phyloP scores from a whole-genome alignment of 306 rosid species.

The Oxytropis ochrocephala region DNA sequence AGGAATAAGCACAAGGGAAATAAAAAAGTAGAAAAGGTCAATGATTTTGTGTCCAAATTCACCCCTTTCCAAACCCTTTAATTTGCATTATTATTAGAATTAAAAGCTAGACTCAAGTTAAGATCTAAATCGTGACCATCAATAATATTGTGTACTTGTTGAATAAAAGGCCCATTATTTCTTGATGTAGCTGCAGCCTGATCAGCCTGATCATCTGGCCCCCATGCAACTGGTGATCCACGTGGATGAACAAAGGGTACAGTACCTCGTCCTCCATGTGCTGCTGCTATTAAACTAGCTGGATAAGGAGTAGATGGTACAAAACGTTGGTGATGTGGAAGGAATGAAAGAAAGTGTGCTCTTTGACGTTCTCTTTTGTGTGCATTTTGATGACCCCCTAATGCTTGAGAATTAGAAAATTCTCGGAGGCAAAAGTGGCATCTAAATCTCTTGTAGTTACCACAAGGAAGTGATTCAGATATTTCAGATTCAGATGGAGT shows the following conservation, averaged over 20 bases:
- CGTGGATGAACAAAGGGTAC: background rate
- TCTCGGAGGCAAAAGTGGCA: slow-evolving; percentile 23
- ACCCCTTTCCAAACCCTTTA: background rate
- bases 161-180: background rate
- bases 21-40: background rate
- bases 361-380: slow-evolving; percentile 31
- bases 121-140: slow-evolving; percentile 22
- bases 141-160: background rate
- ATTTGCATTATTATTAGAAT: background rate
- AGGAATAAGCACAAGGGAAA: background rate
- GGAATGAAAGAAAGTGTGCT: slow-evolving; percentile 6
- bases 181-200: background rate
- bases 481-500: background rate
- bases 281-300: background rate
- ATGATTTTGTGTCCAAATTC: background rate
- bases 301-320: background rate
- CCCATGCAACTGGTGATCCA: background rate
- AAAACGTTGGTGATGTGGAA: slow-evolving; percentile 3
- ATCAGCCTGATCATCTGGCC: background rate
- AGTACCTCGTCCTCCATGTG: background rate
- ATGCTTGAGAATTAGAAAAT: slow-evolving; percentile 28
- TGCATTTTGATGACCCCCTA: slow-evolving; percentile 43
- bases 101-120: slow-evolving; percentile 16
- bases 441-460: background rate
- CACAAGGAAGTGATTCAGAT: background rate